phyloP scores from a whole-genome alignment of 768 basidiomycete genomes.

The Cytidiella melzeri region DNA sequence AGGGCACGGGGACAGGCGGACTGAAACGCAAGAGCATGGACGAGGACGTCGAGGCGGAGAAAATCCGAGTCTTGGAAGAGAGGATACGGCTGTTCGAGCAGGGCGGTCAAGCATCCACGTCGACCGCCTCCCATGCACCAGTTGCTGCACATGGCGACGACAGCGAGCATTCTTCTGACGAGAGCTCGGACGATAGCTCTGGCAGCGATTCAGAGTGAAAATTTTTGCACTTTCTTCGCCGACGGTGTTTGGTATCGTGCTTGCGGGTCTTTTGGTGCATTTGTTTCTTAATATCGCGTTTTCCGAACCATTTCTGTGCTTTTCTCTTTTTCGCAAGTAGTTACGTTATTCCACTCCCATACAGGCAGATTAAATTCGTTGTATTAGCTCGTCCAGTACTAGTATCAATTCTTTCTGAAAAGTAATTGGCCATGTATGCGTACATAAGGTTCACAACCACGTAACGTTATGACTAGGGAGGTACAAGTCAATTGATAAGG shows the following conservation, averaged over 20 bases:
- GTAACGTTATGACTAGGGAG: not conserved
- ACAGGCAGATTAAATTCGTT: slow-evolving; percentile 5
- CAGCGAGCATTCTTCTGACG: slow-evolving; percentile 75
- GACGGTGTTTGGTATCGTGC: too few species aligned
- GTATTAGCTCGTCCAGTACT: slow-evolving; percentile 8
- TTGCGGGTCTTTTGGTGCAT: not conserved
- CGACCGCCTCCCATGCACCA: slow-evolving; percentile 20
- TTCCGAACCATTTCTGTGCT: not conserved
- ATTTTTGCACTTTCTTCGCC: slow-evolving; percentile 2
- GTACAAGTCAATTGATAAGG: not conserved
- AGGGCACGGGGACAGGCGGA: slow-evolving; percentile 84
- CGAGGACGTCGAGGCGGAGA: slow-evolving; percentile 92
- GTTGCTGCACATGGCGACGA: slow-evolving; percentile 40
- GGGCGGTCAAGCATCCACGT: slow-evolving; percentile 23
- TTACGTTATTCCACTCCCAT: slow-evolving; percentile 9
- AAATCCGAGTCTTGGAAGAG: slow-evolving; percentile 87
- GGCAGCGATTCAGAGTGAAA: slow-evolving; percentile 77
- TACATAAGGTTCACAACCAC: not conserved
- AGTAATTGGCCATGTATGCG: not conserved
- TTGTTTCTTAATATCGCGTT: not conserved
- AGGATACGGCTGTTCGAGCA: slow-evolving; percentile 81
- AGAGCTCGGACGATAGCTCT: slow-evolving; percentile 76
- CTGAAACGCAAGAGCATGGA: slow-evolving; percentile 95
- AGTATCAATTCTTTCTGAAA: not conserved
- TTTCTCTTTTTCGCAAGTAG: slow-evolving; percentile 1